Base-by-base conservation (phyloP, 352 stramenopile genomes). In the Phytophthora hybrid region DNA sequence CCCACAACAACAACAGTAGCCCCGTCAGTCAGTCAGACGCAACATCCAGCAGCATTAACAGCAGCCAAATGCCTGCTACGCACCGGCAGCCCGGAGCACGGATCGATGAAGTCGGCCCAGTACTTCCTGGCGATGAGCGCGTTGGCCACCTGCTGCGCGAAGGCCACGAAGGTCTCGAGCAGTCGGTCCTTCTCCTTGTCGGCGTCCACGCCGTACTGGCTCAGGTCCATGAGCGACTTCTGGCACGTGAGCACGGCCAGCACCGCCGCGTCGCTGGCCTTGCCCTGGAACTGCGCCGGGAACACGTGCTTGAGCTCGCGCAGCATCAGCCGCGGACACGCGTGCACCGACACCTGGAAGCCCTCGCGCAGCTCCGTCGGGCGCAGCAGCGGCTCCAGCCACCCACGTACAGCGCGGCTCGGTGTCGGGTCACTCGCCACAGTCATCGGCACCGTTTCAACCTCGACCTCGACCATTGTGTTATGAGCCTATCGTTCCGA, bases 61-160 rank as follows among this genome's bases (percentile, higher is more conserved):
- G 23, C 23, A 26, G 23, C 23, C 23, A 3, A 26, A 26, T 26
- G 23, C 23, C 23, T 26, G 34, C 11, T 9, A 81, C 82, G 63
- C 73, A 94, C 87, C 63, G 97, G 97, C 54, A 99, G 83, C 2
- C 97, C 97, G 9, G 93, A 98, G 81, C 97, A 99, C 23, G 97
- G 97, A 86, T 99, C 97, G 78, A 99, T 99, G 76, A 97, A 99
- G 83, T 99, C 97, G 16, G 95, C 96, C 96, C 96, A 99, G 78
- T 92, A 98, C 16, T 93, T 87, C 37, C 79, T 81, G 23, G 77
- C 80, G 47, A 89, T 78, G 23, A 99, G 75, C 58, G 82, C 74
- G 11, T 95, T 75, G 60, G 86, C 94, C 19, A 99, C 77, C 41
- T 89, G 78, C 60, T 96, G 85, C 32, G 95, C 96, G 75, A 99